phyloP scores from a whole-genome alignment of 768 basidiomycete species.

The Trametes elegans region DNA sequence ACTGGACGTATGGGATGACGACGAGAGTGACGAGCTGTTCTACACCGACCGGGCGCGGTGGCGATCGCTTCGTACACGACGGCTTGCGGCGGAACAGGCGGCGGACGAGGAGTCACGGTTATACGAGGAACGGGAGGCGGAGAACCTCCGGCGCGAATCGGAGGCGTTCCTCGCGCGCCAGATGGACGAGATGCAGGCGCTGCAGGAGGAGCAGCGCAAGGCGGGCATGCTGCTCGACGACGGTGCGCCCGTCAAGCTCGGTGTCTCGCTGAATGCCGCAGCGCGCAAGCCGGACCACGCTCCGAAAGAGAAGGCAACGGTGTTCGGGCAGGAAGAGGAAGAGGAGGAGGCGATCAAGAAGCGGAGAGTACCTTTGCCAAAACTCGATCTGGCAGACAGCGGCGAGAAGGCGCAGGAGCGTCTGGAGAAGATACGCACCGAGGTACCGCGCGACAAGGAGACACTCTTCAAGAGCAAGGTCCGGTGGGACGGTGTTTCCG shows the following conservation, averaged over 20 bases:
- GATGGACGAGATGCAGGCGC: constrained; percentile 93
- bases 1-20: constrained; percentile 89
- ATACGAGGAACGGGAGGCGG: constrained; percentile 83
- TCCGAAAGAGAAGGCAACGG: constrained; percentile 44
- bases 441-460: constrained; percentile 77
- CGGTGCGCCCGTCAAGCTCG: constrained; percentile 85
- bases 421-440: constrained; percentile 70
- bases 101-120: constrained; percentile 81
- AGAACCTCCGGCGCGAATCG: constrained; percentile 84
- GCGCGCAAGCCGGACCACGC: constrained; percentile 44
- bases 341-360: constrained; percentile 78
- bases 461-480: constrained; percentile 81
- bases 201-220: constrained; percentile 88
- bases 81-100: constrained; percentile 74
- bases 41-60: constrained; percentile 90
- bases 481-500: constrained; percentile 87
- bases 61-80: constrained; percentile 72
- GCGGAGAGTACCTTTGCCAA: constrained; percentile 82
- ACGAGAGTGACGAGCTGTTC: constrained; percentile 90
- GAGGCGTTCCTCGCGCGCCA: constrained; percentile 92
- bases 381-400: constrained; percentile 85
- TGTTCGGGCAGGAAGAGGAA: constrained; percentile 85
- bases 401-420: constrained; percentile 77
- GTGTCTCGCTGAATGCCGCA: constrained; percentile 63
- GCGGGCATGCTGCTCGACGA: constrained; percentile 90